Base-by-base conservation (phyloP, 306 rosid species). In the Phaseolus lunatus region DNA sequence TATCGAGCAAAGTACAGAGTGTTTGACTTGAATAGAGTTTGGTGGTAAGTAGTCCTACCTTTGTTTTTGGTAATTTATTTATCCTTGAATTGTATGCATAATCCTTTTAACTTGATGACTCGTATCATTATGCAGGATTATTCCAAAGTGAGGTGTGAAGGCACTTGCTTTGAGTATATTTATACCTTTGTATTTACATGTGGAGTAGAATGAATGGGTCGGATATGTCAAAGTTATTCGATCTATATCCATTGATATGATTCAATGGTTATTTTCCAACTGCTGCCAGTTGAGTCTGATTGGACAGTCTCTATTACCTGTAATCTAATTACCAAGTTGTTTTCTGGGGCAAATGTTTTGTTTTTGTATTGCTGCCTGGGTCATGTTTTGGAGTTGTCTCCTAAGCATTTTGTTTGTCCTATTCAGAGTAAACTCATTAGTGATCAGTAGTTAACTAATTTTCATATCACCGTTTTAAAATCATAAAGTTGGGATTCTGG, bases 1-100 rank as follows among this genome's bases (percentile, higher is more conserved):
- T 80, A 22, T 86, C 98, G 22, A 87, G 88, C 94, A 96, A 96
- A 87, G 84, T 87, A 81, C 96, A 91, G 84, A 91, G 82, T 77
- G 96, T 96, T 61, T 91, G 83, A 86, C 52, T 69, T 72, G 71
- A 77, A 67, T 78, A 65, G 64, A 48, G 65, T 31, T n/a, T 20
- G 86, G 81, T 81, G 83, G 80, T 78, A 78, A 78, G 72, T 65
- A 72, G 78, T 26, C 57, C 67, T n/a, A 27, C 73, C 52, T 72
- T 62, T 23, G n/a, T n/a, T 5, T 11, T 59, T 78, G 61, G 75
- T 64, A 67, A 67, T 53, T 54, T 13, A 47, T 83, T 20, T 70
- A 73, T n/a, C 18, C 23, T 2, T 13, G 56, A 65, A 72, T 62
- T 63, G 44, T 33, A 69, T 18, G 44, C 63, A 50, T 57, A 22